phyloP scores from a whole-genome alignment of 2,329 filamentous ascomycete genomes.

The Lachnellula cervina region DNA sequence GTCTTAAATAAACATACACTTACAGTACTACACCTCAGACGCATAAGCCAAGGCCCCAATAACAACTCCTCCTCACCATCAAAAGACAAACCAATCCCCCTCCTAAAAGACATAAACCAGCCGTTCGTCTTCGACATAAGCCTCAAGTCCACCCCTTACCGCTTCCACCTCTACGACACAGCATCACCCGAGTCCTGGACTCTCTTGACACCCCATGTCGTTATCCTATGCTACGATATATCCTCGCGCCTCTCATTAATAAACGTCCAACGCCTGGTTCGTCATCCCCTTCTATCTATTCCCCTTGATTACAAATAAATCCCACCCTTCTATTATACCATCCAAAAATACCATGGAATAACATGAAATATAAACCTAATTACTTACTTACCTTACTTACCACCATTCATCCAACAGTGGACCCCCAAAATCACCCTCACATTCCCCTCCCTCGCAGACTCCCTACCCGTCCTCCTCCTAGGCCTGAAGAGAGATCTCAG shows the following conservation, averaged over 20 bases:
- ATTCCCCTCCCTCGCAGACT: slow-evolving; percentile 39
- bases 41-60: slow-evolving; percentile 43
- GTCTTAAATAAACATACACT: neutral
- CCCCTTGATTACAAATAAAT: neutral
- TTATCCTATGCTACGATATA: slow-evolving; percentile 59
- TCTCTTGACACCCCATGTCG: slow-evolving; percentile 51
- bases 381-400: neutral
- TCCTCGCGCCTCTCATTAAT: slow-evolving; percentile 53
- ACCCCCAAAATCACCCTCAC: slow-evolving; percentile 47
- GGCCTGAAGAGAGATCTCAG: slow-evolving; percentile 57
- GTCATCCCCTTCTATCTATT: slow-evolving; percentile 22
- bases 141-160: slow-evolving; percentile 42
- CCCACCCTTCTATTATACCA: neutral
- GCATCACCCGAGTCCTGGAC: slow-evolving; percentile 55
- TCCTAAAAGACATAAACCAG: slow-evolving; percentile 55
- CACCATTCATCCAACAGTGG: slow-evolving; percentile 44
- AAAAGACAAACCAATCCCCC: slow-evolving; percentile 36
- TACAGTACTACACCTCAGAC: slow-evolving; percentile 33
- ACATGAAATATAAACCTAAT: neutral
- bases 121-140: slow-evolving; percentile 54
- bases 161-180: slow-evolving; percentile 57
- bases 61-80: neutral
- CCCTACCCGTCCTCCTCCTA: slow-evolving; percentile 50
- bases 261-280: slow-evolving; percentile 52
- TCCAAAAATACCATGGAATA: neutral